Base-by-base conservation (phyloP, 2,329 filamentous ascomycete genomes). In the Neofusicoccum umdonicola region DNA sequence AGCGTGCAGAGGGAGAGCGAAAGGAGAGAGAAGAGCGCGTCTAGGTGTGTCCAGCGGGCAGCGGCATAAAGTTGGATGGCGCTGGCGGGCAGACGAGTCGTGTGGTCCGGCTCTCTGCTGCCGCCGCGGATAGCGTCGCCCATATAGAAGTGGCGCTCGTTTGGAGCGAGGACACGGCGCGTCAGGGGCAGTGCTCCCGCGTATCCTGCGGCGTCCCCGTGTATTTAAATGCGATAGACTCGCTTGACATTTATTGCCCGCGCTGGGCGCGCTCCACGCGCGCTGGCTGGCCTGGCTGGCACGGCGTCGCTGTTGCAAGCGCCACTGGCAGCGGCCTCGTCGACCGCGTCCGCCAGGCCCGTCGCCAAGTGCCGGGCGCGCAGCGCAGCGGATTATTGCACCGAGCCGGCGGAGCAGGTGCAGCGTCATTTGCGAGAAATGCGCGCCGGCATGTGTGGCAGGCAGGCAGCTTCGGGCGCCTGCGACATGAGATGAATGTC, bases 391-490 rank as follows among this genome's bases (percentile, higher is more conserved):
- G 8, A 19, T 42, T 31, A 35, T 58, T 45, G 41, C 39, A 45
- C 37, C 22, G 22, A 22, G 22, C 22, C 22, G 22, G 12, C 56
- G 41, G 48, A 45, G 42, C 42, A 19, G 56, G 41, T n/a, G 56
- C 42, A 52, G 56, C 42, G 35, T 60, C 56, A 60, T 60, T 60
- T 60, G 56, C 56, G 41, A 60, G 56, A 47, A 60, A 60, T 60
- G 41, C 37, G 31, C 22, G 22, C 22, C 37, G 57, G 58, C 48
- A 64, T 72, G 69, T 72, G 11, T 62, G 76, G 74, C 72, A 76
- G 74, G 71, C 76, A 76, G 73, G 75, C 78, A 71, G 72, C 73
- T 74, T 71, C 71, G 71, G 72, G 71, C 71, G 68, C 67, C 72
- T 37, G 27, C 37, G 27, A 58, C 54, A 60, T 47, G 41, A 47